Conservation (phyloP, 202 grass and related monocot species). For the Panicum hallii region DNA sequence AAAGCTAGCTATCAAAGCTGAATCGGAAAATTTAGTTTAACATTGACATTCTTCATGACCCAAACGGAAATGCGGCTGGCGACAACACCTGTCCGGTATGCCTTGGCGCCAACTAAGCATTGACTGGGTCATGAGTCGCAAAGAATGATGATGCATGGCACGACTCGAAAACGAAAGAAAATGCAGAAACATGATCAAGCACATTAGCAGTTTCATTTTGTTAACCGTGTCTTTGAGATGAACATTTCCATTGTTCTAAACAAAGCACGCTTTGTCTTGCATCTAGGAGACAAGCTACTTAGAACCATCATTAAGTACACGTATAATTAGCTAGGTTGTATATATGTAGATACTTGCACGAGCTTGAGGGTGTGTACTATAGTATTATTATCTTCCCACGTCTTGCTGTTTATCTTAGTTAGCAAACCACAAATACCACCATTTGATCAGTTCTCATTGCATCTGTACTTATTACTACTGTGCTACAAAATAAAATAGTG, state of each 20-base stretch:
- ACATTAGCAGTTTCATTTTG: neutral
- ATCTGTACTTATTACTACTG: neutral
- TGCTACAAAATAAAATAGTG: neutral
- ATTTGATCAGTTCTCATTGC: neutral
- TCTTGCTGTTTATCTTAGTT: conserved; percentile 21
- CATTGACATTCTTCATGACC: conserved; percentile 30
- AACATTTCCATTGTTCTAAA: conserved; percentile 8
- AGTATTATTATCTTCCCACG: neutral
- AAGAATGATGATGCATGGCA: conserved; percentile 4
- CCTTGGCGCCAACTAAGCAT: conserved; percentile 5
- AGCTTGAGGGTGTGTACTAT: conserved; percentile 17
- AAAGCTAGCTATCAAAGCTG: conserved; percentile 24
- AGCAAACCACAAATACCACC: neutral
- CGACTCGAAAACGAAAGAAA: neutral
- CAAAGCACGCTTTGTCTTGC: neutral
- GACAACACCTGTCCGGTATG: conserved; percentile 12
- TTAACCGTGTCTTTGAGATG: conserved; percentile 8
- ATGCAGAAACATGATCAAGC: neutral
- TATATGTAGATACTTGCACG: neutral
- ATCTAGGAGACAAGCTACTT: conserved; percentile 30
- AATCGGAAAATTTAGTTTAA: conserved; percentile 10
- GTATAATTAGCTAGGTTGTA: conserved; percentile 9
- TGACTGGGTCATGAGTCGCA: conserved; percentile 16
- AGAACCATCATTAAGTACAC: neutral
- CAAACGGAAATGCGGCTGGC: conserved; percentile 23